Evolutionary conservation across 352 stramenopile genomes (phyloP).

Genomic region (Pythium aquatile): DNA sequence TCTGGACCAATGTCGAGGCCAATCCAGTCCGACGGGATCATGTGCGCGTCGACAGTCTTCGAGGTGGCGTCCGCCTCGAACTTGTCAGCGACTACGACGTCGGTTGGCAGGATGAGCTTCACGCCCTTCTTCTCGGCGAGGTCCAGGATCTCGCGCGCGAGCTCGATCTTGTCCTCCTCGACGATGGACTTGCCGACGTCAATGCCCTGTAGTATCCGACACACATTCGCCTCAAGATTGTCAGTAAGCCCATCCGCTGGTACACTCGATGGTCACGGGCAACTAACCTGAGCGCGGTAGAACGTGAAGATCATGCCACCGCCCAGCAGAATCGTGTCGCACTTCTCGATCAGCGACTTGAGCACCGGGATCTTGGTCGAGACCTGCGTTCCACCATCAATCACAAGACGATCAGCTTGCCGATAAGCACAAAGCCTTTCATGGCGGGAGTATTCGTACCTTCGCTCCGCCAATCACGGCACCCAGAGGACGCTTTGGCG

Average conservation of each 20-base stretch:
- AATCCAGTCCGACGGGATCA: conserved; percentile 96
- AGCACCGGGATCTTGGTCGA: conserved; percentile 96
- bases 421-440: background rate
- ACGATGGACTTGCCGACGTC: conserved; percentile 94
- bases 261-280: background rate
- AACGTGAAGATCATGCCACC: conserved; percentile 98
- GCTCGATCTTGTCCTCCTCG: conserved; percentile 93
- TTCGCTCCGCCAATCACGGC: conserved; percentile 96
- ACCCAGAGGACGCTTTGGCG: conserved; percentile 90
- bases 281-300: conserved; percentile 89
- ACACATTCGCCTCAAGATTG: background rate
- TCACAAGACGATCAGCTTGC: background rate
- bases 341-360: conserved; percentile 94
- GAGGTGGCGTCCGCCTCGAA: conserved; percentile 64
- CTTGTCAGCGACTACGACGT: conserved; percentile 95
- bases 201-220: conserved; percentile 59
- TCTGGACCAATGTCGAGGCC: conserved; percentile 88
- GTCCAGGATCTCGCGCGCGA: conserved; percentile 90
- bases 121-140: conserved; percentile 87
- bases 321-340: conserved; percentile 95
- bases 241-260: too few relatives aligned
- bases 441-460: conserved; percentile 36
- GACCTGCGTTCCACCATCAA: conserved; percentile 25
- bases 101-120: conserved; percentile 89
- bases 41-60: conserved; percentile 65